Percentiles rank a stretch among this genome's conserved stretches.
phyloP scores from a whole-genome alignment of 1,139 yeast genomes.

The Suhomyces chickasaworum region DNA sequence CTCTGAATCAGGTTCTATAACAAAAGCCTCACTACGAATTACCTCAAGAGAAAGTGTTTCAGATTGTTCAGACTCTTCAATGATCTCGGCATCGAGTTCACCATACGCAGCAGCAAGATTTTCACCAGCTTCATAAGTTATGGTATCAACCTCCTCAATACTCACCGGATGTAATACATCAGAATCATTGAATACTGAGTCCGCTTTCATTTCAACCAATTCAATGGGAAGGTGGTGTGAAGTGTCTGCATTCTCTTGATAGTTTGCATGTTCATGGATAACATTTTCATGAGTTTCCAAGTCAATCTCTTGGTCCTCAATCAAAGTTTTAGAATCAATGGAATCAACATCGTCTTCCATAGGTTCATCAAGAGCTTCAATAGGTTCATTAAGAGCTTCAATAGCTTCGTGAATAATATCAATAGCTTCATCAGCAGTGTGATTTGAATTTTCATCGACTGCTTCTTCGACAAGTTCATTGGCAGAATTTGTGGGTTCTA shows the following conservation, averaged over 20 bases:
- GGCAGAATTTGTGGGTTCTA: no score
- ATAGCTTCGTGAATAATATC: no score
- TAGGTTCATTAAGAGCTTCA: no score
- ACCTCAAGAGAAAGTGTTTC: neutral
- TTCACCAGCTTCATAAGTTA: neutral
- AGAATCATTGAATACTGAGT: conserved; percentile 3
- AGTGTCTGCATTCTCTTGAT: neutral
- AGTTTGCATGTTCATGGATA: neutral
- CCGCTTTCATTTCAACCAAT: conserved; percentile 1
- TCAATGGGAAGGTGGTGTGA: no score
- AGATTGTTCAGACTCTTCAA: neutral
- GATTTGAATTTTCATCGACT: no score
- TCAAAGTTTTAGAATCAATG: no score
- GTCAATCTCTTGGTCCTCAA: neutral
- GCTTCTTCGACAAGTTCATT: no score
- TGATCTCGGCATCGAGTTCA: neutral
- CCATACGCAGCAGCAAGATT: no score
- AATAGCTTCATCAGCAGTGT: no score
- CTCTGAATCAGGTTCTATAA: conserved; percentile 4
- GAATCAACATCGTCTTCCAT: no score
- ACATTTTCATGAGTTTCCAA: neutral
- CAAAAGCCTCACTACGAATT: neutral
- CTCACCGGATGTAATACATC: conserved; percentile 8
- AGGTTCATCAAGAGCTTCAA: no score
- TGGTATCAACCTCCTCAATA: conserved; percentile 7